A percentile compares a stretch with the other conserved stretches of the same genome.
Conservation (phyloP, 1,284 basidiomycete species). For the Cryptococcus deneoformans region DNA sequence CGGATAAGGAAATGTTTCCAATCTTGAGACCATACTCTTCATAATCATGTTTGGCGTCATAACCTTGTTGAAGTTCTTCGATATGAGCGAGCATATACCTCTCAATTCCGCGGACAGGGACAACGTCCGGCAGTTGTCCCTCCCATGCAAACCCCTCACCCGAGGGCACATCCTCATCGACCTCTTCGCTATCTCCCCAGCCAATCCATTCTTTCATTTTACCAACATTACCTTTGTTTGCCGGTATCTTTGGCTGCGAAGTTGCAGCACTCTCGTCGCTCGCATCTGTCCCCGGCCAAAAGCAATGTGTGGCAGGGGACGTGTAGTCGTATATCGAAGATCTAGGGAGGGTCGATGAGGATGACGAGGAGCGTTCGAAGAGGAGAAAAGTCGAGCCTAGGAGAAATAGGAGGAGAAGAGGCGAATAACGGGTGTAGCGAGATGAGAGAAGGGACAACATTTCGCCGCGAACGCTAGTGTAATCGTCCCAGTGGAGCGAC, state of each 20-base stretch:
- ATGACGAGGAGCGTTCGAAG: background rate
- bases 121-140: constrained; percentile 14
- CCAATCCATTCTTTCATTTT: constrained; percentile 13
- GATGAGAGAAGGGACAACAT: constrained; percentile 1
- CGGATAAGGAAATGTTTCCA: constrained; percentile 21
- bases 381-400: constrained; percentile 1
- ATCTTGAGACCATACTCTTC: constrained; percentile 28
- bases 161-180: background rate
- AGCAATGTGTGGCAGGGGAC: constrained; percentile 17
- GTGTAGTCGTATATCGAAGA: constrained; percentile 15
- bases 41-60: constrained; percentile 20
- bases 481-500: too few relatives aligned
- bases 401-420: constrained; percentile 1
- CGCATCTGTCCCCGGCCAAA: constrained; percentile 8
- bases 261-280: background rate
- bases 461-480: too few relatives aligned
- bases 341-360: constrained; percentile 8
- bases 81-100: constrained; percentile 24
- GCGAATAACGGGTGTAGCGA: background rate
- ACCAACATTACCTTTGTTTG: background rate
- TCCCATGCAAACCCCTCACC: constrained; percentile 9
- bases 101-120: constrained; percentile 18
- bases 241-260: background rate
- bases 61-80: constrained; percentile 16
- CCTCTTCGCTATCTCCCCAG: constrained; percentile 1